A percentile compares a stretch with the other conserved stretches of the same genome.
Evolutionary conservation across 176 grass and related monocot species (phyloP).

Genomic region (Carex parvula): DNA sequence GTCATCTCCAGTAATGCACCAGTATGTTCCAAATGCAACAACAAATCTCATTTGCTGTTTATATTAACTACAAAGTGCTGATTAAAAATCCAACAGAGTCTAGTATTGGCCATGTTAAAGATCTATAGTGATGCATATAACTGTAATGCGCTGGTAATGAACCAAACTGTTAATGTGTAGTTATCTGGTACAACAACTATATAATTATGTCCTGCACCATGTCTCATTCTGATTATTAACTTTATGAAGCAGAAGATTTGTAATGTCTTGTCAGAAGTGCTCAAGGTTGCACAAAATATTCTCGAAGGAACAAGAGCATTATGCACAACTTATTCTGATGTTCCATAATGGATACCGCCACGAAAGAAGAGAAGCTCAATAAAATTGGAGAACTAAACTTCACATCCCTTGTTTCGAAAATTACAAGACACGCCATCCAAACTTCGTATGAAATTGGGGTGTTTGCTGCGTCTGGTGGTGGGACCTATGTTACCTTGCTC

Average conservation of each 20-base stretch:
- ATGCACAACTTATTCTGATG: conserved; percentile 60
- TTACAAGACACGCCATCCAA: conserved; percentile 53
- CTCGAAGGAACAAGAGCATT: conserved; percentile 68
- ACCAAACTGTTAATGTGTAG: background rate
- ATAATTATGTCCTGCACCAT: background rate
- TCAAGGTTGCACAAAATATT: conserved; percentile 56
- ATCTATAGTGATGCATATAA: background rate
- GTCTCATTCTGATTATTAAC: conserved; percentile 9
- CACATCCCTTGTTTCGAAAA: conserved; percentile 29
- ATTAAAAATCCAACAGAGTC: background rate
- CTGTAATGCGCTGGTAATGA: background rate
- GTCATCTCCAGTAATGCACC: background rate
- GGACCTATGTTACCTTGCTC: conserved; percentile 59
- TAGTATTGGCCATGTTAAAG: background rate
- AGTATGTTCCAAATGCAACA: background rate
- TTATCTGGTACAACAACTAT: background rate
- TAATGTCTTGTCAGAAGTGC: conserved; percentile 43
- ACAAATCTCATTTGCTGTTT: background rate
- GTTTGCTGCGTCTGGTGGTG: conserved; percentile 76
- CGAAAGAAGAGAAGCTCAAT: conserved; percentile 27
- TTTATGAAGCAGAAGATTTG: conserved; percentile 53
- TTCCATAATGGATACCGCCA: conserved; percentile 36
- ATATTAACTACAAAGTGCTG: conserved; percentile 1
- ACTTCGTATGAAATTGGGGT: conserved; percentile 68
- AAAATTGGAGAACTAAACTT: conserved; percentile 31